Conservation (phyloP, 2,329 filamentous ascomycete genomes). For the Teratosphaeria nubilosa region DNA sequence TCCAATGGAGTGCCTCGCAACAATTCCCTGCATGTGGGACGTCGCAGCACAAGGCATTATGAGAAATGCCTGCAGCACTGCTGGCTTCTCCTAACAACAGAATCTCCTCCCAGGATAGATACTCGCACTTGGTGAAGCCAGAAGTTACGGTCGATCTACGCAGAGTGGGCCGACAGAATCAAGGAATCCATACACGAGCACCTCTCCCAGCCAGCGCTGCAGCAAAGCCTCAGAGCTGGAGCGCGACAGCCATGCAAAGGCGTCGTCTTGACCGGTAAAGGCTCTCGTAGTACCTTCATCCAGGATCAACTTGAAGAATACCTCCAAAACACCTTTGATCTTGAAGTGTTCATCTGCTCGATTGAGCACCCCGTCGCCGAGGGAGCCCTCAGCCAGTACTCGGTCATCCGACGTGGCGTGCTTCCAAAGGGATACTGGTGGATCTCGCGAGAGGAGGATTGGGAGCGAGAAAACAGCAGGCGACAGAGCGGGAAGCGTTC, state of each 20-base stretch:
- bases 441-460: neutral
- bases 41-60: neutral
- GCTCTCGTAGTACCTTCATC: neutral
- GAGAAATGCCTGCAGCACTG: neutral
- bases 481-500: no score
- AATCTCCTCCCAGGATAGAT: neutral
- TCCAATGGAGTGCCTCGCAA: neutral
- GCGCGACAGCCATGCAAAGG: neutral
- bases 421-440: neutral
- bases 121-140: neutral
- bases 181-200: neutral
- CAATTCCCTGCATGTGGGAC: neutral
- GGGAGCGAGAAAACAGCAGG: neutral
- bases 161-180: neutral
- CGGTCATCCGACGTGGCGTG: neutral
- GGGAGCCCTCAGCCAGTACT: neutral
- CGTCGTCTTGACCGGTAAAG: neutral
- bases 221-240: neutral
- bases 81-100: neutral
- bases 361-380: neutral
- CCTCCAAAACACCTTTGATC: neutral
- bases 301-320: neutral
- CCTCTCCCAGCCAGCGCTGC: neutral
- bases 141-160: neutral
- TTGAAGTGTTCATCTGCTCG: neutral